Conservation (phyloP, 495 filamentous ascomycete genomes). For the Beverwykella pulmonaria region DNA sequence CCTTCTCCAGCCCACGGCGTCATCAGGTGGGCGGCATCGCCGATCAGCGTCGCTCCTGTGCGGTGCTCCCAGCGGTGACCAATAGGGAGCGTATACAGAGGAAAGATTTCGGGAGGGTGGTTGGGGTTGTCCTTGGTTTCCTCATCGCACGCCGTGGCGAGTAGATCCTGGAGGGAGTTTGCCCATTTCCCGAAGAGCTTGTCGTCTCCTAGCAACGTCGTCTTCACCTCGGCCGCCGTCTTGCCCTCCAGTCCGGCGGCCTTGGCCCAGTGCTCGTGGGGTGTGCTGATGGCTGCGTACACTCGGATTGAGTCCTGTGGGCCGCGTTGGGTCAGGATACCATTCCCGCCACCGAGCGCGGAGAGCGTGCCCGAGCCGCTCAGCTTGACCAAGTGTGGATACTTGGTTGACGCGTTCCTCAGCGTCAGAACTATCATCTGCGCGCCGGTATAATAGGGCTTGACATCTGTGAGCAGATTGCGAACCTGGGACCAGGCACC, state of each 20-base stretch:
- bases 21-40: slow-evolving; percentile 39
- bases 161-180: slow-evolving; percentile 46
- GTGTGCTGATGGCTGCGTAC: slow-evolving; percentile 47
- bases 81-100: slow-evolving; percentile 32
- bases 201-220: slow-evolving; percentile 41
- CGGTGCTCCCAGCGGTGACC: slow-evolving; percentile 23
- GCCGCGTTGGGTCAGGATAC: slow-evolving; percentile 43
- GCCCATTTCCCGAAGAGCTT: slow-evolving; percentile 46
- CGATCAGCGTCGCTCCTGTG: slow-evolving; percentile 26
- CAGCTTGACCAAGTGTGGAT: slow-evolving; percentile 15
- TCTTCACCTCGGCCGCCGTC: slow-evolving; percentile 38
- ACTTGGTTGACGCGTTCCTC: slow-evolving; percentile 32
- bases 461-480: slow-evolving; percentile 21
- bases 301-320: slow-evolving; percentile 48
- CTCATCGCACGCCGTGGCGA: slow-evolving; percentile 48
- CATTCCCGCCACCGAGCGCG: slow-evolving; percentile 39
- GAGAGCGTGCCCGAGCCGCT: slow-evolving; percentile 20
- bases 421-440: slow-evolving; percentile 39
- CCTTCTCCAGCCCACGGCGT: slow-evolving; percentile 33
- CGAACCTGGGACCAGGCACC: slow-evolving; percentile 36
- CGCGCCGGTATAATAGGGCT: slow-evolving; percentile 26
- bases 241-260: slow-evolving; percentile 41
- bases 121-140: slow-evolving; percentile 26
- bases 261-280: slow-evolving; percentile 41
- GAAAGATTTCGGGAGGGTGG: slow-evolving; percentile 6